Percentiles rank a stretch among this genome's conserved stretches.
phyloP scores from a whole-genome alignment of 1,284 basidiomycete species.

The Boletus mariae region DNA sequence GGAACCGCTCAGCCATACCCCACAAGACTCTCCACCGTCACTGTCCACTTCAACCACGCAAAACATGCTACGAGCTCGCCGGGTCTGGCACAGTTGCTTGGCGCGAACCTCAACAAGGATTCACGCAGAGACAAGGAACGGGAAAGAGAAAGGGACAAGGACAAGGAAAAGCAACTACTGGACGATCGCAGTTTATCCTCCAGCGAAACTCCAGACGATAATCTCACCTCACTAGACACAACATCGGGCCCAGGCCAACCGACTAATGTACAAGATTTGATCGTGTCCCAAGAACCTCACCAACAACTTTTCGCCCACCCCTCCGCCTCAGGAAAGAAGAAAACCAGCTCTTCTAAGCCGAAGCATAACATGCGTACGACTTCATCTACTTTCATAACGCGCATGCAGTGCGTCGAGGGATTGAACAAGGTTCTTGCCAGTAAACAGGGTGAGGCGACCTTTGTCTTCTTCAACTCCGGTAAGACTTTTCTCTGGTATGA shows the following conservation, averaged over 20 bases:
- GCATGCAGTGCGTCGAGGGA: constrained; percentile 77
- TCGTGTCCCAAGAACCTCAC: constrained; percentile 33
- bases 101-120: constrained; percentile 42
- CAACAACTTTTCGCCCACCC: constrained; percentile 50
- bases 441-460: constrained; percentile 79
- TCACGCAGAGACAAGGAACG: constrained; percentile 40
- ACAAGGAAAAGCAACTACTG: constrained; percentile 43
- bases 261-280: constrained; percentile 29
- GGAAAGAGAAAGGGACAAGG: constrained; percentile 47
- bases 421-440: constrained; percentile 69
- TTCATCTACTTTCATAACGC: constrained; percentile 85
- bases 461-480: constrained; percentile 79
- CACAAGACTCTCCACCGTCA: constrained; percentile 58
- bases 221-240: constrained; percentile 39
- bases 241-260: constrained; percentile 23
- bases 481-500: constrained; percentile 84
- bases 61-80: constrained; percentile 50
- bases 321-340: constrained; percentile 54
- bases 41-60: constrained; percentile 56
- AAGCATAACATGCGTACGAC: constrained; percentile 87
- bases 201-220: constrained; percentile 69
- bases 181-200: constrained; percentile 74
- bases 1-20: constrained; percentile 52
- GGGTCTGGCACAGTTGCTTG: constrained; percentile 64
- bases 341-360: constrained; percentile 58